A percentile compares a stretch with the other conserved stretches of the same genome.
These are phyloP conservation scores for Wickerhamiella qilinensis DNA, from an alignment of 805 yeast species.

Conservation along the genomic window DNA sequence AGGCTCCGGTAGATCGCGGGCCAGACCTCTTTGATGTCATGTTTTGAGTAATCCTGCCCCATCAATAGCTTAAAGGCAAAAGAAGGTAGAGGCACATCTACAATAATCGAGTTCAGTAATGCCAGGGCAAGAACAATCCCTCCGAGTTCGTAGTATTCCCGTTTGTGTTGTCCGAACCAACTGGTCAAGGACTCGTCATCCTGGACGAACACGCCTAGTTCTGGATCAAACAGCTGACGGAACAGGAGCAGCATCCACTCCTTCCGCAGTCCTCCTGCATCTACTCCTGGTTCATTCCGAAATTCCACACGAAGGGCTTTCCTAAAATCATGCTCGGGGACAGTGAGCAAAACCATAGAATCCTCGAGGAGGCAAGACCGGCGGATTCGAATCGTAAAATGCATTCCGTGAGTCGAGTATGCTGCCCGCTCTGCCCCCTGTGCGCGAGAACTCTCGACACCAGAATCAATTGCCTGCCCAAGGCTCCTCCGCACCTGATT, in stretches of 20 bases:
- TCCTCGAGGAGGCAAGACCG: constrained; percentile 55
- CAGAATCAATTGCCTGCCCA: neutral
- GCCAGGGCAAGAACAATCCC: constrained; percentile 87
- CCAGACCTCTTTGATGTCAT: constrained; percentile 51
- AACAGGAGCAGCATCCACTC: constrained; percentile 83
- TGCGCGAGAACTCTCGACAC: neutral
- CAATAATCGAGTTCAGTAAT: constrained; percentile 72
- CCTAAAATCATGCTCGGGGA: constrained; percentile 31
- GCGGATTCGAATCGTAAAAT: constrained; percentile 36
- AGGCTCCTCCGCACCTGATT: neutral
- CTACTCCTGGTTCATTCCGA: constrained; percentile 79
- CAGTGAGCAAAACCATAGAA: constrained; percentile 40
- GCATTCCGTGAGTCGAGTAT: neutral
- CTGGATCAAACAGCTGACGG: constrained; percentile 51
- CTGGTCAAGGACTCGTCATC: constrained; percentile 52
- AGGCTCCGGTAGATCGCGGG: constrained; percentile 50
- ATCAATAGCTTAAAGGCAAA: constrained; percentile 64
- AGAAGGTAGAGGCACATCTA: constrained; percentile 63
- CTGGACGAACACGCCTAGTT: constrained; percentile 47
- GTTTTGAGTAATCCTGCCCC: constrained; percentile 34
- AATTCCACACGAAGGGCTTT: constrained; percentile 69
- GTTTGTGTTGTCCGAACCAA: constrained; percentile 43
- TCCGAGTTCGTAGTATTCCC: constrained; percentile 41
- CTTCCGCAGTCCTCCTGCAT: constrained; percentile 86
- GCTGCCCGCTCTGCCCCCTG: neutral